These are phyloP conservation scores for Priceomyces fermenticarens DNA, from an alignment of 805 yeast genomes.

Conservation along the genomic window DNA sequence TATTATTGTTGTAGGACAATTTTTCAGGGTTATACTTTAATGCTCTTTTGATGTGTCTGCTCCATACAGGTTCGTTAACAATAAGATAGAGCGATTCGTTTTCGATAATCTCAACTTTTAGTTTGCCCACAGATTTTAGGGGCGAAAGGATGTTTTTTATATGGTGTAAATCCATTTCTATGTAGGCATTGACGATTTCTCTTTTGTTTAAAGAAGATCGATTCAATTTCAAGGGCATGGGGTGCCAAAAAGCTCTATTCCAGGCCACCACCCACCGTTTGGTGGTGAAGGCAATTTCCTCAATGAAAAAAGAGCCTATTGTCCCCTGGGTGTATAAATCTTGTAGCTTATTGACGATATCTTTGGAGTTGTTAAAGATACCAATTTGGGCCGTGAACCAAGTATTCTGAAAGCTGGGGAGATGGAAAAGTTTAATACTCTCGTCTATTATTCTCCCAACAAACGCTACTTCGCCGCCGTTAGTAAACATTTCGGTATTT, in stretches of 20 bases:
- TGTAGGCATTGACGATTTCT: conserved; percentile 1
- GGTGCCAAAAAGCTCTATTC: conserved; percentile 9
- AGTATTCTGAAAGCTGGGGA: conserved; percentile 6
- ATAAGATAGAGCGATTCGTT: not conserved
- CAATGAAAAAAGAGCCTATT: conserved; percentile 6
- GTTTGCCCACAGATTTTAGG: no score
- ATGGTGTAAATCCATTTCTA: not conserved
- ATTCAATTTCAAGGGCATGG: not conserved
- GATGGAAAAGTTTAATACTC: conserved; percentile 1
- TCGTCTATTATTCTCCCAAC: conserved; percentile 11
- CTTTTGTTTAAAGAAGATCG: conserved; percentile 1
- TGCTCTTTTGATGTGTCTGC: not conserved
- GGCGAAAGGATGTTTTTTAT: no score
- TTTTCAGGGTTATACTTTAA: not conserved
- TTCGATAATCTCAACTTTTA: no score
- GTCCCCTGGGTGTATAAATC: not conserved
- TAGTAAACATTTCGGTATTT: conserved; percentile 9
- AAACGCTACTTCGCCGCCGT: conserved; percentile 18
- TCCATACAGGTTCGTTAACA: conserved; percentile 4
- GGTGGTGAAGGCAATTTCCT: conserved; percentile 8
- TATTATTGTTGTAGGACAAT: not conserved
- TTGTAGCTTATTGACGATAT: conserved; percentile 1
- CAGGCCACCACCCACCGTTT: conserved; percentile 19
- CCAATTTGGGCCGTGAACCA: conserved; percentile 21
- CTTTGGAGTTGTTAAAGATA: conserved; percentile 10